Base-by-base conservation (phyloP, 2,329 filamentous ascomycete species). In the Diaporthe velutina region DNA sequence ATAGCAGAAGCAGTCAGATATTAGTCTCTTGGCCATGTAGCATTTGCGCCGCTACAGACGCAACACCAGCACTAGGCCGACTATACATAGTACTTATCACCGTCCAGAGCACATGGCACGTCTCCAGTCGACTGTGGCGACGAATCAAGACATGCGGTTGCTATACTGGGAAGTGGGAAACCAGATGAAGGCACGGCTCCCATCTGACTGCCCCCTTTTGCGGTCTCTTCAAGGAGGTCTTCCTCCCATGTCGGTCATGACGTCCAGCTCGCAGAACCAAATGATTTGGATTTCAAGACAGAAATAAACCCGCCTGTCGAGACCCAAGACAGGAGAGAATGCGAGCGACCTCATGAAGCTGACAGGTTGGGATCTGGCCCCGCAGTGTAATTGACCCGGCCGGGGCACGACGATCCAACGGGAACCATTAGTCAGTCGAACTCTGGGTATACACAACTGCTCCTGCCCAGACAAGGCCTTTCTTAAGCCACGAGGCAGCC, bases 31-130 rank as follows among this genome's bases (percentile, higher is more conserved):
- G 64, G 64, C 64, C 64, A 68, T 38, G 64, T 68, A 22, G 33
- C 64, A 68, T 68, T 13, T 22, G 48, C 28, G 54, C 40, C 28
- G 60, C 60, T 45, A 48, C 60, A 64, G 35, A 33, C 17, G 60
- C 30, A 58, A 22, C 55, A 67, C 64, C 33, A 22, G 64, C 48
- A 35, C 64, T 52, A 38, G 30, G 13, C 28, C n/a, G 22, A 28
- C 64, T 68, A 54, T 68, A 68, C 54, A n/a, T n/a, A n/a, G n/a
- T n/a, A n/a, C n/a, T n/a, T n/a, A n/a, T 68, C 54, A 38, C 40
- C 15, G 12, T 13, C 17, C 54, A 57, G 17, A 28, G n/a, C 7
- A 8, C 25, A 55, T 33, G 28, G 25, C 28, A 58, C 19, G 33
- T 13, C 33, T 38, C 54, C 2, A 35, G 12, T 60, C 54, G 54